phyloP scores from a whole-genome alignment of 1,284 basidiomycete genomes.

The Athelia psychrophila region DNA sequence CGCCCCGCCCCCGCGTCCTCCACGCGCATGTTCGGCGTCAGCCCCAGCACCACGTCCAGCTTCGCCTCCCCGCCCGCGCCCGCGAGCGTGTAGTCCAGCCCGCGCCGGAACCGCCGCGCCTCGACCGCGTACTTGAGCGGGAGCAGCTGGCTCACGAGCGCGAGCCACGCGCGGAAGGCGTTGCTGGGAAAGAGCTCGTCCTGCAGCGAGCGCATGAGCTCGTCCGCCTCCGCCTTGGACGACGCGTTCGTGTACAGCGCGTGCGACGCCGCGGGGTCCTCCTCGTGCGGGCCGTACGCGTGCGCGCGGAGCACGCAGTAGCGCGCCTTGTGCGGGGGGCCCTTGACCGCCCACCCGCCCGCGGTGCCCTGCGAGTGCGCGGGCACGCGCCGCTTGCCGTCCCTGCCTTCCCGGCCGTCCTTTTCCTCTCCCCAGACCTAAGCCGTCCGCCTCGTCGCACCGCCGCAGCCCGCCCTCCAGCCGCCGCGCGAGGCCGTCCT shows the following conservation, averaged over 20 bases:
- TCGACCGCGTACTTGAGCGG: constrained; percentile 74
- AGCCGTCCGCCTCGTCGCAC: constrained; percentile 67
- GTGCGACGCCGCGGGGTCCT: too few species aligned
- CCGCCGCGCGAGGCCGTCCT: constrained; percentile 59
- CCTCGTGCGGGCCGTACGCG: constrained; percentile 25
- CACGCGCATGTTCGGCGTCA: constrained; percentile 69
- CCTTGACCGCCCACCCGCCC: constrained; percentile 71
- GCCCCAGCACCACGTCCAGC: constrained; percentile 86
- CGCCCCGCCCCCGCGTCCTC: constrained; percentile 14
- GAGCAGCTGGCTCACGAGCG: constrained; percentile 76
- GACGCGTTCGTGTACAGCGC: too few species aligned
- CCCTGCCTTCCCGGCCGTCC: constrained; percentile 33
- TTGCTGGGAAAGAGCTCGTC: constrained; percentile 75
- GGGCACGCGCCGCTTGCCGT: constrained; percentile 44
- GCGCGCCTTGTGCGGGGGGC: constrained; percentile 94
- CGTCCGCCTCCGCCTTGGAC: constrained; percentile 51
- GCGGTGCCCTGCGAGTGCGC: constrained; percentile 58
- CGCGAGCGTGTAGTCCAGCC: constrained; percentile 94
- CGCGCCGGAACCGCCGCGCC: constrained; percentile 88
- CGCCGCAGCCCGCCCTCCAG: constrained; percentile 67
- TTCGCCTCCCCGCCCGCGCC: constrained; percentile 80
- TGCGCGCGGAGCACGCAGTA: constrained; percentile 66
- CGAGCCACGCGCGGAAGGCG: constrained; percentile 91
- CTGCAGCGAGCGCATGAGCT: constrained; percentile 65
- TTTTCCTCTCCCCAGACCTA: constrained; percentile 40